Base-by-base conservation (phyloP, 2,329 filamentous ascomycete species). In the Calonectria crousiana region DNA sequence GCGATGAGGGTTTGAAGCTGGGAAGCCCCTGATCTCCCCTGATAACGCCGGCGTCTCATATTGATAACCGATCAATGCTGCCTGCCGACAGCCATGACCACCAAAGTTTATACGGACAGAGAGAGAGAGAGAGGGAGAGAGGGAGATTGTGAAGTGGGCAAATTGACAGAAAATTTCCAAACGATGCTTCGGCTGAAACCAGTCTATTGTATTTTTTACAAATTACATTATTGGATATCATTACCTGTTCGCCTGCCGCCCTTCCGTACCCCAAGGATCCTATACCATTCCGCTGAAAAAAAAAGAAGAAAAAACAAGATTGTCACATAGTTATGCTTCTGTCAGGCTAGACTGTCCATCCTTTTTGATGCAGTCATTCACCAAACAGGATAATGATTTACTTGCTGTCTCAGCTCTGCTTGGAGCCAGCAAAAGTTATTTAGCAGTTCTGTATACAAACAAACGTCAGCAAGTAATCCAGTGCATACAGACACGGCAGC, bases 341-440 rank as follows among this genome's bases (percentile, higher is more conserved):
- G n/a, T 20, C 16, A 62, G 5, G 26, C 23, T 10, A 10, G 6
- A 38, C 14, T 36, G 34, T 10, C 44, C 2, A 23, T 41, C 8
- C 8, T 23, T n/a, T 56, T 11, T 56, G 52, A n/a, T 4, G 28
- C 28, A 62, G n/a, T 23, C 56, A 2, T 62, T 62, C 26, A 62
- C 56, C 56, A 62, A 11, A 14, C 34, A 41, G 56, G 56, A 28
- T 62, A 62, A 41, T 62, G n/a, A 20, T 41, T 28, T 28, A 69
- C 20, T 47, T 69, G 53, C 18, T 32, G 67, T 32, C 67, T 56
- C 28, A 69, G 53, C 20, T 47, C 53, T 16, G 67, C 44, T 62
- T 69, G 67, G 30, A 69, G 53, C 67, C 67, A 69, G 16, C 67
- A 69, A 32, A 69, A 69, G 38, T 69, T 69, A 28, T 47, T 28